phyloP scores from a whole-genome alignment of 805 yeast species.

The Schwanniomyces yamadae region DNA sequence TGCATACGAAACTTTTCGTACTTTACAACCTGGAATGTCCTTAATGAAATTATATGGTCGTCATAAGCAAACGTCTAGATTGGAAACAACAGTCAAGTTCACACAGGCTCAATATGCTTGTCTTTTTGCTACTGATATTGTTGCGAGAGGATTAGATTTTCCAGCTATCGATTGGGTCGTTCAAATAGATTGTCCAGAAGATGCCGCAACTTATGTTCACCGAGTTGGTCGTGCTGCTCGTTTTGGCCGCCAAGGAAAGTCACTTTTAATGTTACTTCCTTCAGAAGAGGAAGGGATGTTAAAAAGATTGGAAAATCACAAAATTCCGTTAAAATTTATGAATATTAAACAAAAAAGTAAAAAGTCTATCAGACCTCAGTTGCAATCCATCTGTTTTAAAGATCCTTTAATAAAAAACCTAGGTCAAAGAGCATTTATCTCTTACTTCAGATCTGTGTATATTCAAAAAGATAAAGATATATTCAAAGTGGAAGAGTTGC shows the following conservation, averaged over 20 bases:
- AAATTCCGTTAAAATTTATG: constrained; percentile 68
- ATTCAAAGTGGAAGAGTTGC: constrained; percentile 73
- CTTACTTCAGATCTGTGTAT: constrained; percentile 82
- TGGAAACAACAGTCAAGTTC: constrained; percentile 78
- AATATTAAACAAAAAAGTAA: constrained; percentile 73
- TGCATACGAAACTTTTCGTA: constrained; percentile 82
- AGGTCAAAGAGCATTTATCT: constrained; percentile 93
- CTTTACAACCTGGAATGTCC: constrained; percentile 89
- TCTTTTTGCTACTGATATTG: constrained; percentile 85
- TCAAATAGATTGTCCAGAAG: constrained; percentile 90
- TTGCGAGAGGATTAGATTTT: constrained; percentile 89
- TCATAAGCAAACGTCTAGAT: constrained; percentile 84
- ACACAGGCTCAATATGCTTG: constrained; percentile 78
- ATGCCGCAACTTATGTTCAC: constrained; percentile 83
- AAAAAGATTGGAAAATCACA: constrained; percentile 56
- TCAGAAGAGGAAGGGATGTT: constrained; percentile 78
- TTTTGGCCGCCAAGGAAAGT: constrained; percentile 80
- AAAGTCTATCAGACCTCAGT: constrained; percentile 73
- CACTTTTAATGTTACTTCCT: constrained; percentile 79
- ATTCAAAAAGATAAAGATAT: constrained; percentile 86
- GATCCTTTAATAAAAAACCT: constrained; percentile 89
- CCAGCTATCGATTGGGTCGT: constrained; percentile 96
- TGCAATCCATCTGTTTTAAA: constrained; percentile 87
- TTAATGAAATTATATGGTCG: constrained; percentile 83
- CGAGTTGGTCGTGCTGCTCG: constrained; percentile 90